Conservation (phyloP, 2,329 filamentous ascomycete genomes). For the Mollisiaceae sp. region DNA sequence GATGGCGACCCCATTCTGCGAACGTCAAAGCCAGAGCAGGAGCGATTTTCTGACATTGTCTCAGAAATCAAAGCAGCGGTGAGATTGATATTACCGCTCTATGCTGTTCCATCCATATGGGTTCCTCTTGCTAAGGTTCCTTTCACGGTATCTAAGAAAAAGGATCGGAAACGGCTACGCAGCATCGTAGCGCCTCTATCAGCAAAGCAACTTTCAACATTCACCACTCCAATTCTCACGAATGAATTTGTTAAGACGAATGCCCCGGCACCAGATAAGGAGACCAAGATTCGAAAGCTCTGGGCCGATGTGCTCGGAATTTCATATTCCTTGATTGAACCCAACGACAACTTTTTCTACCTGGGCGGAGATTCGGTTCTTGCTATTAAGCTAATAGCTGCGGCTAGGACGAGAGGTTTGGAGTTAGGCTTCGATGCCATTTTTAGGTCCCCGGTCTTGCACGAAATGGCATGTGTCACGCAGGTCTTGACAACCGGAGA, state of each 20-base stretch:
- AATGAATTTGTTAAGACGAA: neutral
- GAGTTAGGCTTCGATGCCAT: slow-evolving; percentile 4
- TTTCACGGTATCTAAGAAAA: slow-evolving; percentile 10
- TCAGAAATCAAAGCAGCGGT: neutral
- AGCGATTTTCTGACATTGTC: neutral
- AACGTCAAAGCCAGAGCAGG: slow-evolving; percentile 1
- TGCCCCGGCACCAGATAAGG: neutral
- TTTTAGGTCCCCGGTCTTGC: slow-evolving; percentile 4
- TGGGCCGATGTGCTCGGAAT: slow-evolving; percentile 3
- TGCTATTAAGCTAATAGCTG: slow-evolving; percentile 48
- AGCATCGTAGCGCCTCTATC: neutral
- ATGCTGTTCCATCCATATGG: slow-evolving; percentile 10
- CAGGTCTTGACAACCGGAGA: neutral
- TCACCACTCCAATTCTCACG: neutral
- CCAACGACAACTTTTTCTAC: slow-evolving; percentile 49
- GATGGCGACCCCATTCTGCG: neutral
- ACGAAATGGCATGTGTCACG: neutral
- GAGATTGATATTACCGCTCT: neutral
- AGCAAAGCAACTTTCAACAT: neutral
- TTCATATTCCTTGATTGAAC: neutral
- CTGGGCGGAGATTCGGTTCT: slow-evolving; percentile 53
- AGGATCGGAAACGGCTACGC: slow-evolving; percentile 6
- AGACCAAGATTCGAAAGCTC: neutral
- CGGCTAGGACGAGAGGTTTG: slow-evolving; percentile 2
- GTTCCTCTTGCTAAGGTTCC: slow-evolving; percentile 8